Evolutionary conservation across 441 rosid species (phyloP).

Genomic region (Corymbia calophylla): DNA sequence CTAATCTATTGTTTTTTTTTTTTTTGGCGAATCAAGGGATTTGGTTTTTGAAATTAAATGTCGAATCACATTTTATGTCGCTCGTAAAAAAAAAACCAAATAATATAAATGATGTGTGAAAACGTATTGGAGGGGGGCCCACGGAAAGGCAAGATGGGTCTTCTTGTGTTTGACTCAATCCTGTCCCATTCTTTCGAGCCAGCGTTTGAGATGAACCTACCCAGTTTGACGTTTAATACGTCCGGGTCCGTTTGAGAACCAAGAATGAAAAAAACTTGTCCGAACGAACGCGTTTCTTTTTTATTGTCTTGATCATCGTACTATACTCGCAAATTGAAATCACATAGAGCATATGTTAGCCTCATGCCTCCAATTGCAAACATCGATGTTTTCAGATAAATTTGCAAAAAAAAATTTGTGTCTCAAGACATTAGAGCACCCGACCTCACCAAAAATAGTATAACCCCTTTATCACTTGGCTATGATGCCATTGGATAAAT

Average conservation of each 20-base stretch:
- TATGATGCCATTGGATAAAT: too few species aligned
- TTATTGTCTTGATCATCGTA: neutral
- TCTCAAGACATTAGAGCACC: too few species aligned
- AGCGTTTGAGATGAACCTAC: neutral
- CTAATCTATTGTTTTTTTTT: neutral
- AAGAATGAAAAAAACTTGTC: neutral
- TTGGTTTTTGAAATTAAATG: neutral
- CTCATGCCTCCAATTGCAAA: too few species aligned
- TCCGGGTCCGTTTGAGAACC: neutral
- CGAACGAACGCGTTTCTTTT: neutral
- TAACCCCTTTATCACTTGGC: too few species aligned
- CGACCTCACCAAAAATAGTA: too few species aligned
- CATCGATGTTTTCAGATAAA: too few species aligned
- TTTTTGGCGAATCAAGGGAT: neutral
- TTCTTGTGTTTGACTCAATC: neutral
- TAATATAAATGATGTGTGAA: fast-evolving
- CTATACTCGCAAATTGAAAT: neutral
- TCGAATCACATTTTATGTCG: fast-evolving
- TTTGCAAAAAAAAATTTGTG: too few species aligned
- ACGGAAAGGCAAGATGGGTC: neutral
- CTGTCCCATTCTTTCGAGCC: neutral
- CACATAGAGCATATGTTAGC: neutral
- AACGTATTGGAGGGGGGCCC: neutral
- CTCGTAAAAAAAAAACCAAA: fast-evolving
- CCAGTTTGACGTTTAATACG: neutral